These are phyloP conservation scores for Hyphopichia buzzinii DNA, from an alignment of 1,139 yeast genomes.

Conservation along the genomic window DNA sequence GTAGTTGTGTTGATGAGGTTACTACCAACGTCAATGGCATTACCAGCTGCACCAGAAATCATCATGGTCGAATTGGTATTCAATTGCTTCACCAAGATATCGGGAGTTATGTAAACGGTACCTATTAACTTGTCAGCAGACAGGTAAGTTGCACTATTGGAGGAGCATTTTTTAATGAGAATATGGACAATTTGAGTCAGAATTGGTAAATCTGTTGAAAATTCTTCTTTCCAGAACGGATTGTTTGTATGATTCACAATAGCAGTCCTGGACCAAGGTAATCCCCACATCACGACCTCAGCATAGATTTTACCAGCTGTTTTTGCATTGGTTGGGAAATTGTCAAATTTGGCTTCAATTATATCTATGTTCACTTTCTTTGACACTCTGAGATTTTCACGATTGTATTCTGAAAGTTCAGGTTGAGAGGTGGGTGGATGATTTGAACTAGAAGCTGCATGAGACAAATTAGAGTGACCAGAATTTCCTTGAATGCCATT, in stretches of 20 bases:
- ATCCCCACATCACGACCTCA: slow-evolving; percentile 65
- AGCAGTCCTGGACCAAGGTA: slow-evolving; percentile 70
- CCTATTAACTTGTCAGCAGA: slow-evolving; percentile 47
- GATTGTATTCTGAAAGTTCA: slow-evolving; percentile 21
- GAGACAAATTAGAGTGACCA: neutral
- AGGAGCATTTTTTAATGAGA: slow-evolving; percentile 41
- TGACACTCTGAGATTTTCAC: slow-evolving; percentile 52
- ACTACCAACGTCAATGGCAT: slow-evolving; percentile 21
- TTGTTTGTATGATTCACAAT: slow-evolving; percentile 46
- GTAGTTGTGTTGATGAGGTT: slow-evolving; percentile 9
- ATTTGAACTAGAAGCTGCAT: neutral
- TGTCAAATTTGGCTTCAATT: slow-evolving; percentile 63
- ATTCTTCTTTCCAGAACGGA: slow-evolving; percentile 75
- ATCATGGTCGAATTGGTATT: slow-evolving; percentile 36
- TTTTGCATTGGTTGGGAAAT: slow-evolving; percentile 7
- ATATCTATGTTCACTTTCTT: slow-evolving; percentile 56
- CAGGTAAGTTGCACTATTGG: slow-evolving; percentile 20
- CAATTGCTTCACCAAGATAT: slow-evolving; percentile 41
- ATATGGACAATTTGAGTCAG: slow-evolving; percentile 54
- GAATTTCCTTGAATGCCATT: neutral
- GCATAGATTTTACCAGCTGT: slow-evolving; percentile 46
- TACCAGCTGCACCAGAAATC: slow-evolving; percentile 28
- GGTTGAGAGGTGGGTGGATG: slow-evolving; percentile 8
- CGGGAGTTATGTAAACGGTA: slow-evolving; percentile 55
- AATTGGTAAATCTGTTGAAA: slow-evolving; percentile 55